Evolutionary conservation across 202 grass and related monocot genomes (phyloP).

Genomic region (Bolboschoenoplectus hybrid): DNA sequence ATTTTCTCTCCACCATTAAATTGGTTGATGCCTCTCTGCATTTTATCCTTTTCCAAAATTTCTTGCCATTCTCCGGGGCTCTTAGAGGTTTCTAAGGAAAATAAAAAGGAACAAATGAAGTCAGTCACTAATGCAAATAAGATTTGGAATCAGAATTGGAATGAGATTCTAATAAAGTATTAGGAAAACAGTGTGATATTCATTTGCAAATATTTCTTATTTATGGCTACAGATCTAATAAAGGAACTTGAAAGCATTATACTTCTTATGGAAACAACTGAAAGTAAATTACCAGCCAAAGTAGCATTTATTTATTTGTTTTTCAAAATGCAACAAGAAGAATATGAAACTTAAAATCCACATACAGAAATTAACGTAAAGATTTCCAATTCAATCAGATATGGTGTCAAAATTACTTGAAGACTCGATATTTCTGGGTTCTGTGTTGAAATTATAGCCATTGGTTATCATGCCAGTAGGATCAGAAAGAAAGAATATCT

Average conservation of each 20-base stretch:
- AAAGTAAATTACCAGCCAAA: not conserved
- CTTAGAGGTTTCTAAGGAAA: slow-evolving; percentile 4
- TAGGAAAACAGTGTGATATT: not conserved
- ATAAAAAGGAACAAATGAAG: not conserved
- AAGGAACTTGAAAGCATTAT: not conserved
- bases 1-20: slow-evolving; percentile 24
- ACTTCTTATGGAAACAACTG: not conserved
- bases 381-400: not conserved
- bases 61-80: not conserved
- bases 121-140: not conserved
- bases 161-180: not conserved
- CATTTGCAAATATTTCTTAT: not conserved
- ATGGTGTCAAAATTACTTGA: not conserved
- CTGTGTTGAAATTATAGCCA: not conserved
- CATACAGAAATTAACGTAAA: not conserved
- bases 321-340: not conserved
- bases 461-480: not conserved
- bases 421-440: not conserved
- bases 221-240: not conserved
- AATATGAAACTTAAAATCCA: not conserved
- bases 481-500: not conserved
- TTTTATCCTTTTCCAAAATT: slow-evolving; percentile 28
- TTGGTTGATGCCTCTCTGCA: slow-evolving; percentile 13
- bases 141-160: not conserved
- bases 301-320: not conserved